Percentiles rank a stretch among this genome's conserved stretches.
Evolutionary conservation across 768 basidiomycete species (phyloP).

Genomic region (Rickenella mellea): DNA sequence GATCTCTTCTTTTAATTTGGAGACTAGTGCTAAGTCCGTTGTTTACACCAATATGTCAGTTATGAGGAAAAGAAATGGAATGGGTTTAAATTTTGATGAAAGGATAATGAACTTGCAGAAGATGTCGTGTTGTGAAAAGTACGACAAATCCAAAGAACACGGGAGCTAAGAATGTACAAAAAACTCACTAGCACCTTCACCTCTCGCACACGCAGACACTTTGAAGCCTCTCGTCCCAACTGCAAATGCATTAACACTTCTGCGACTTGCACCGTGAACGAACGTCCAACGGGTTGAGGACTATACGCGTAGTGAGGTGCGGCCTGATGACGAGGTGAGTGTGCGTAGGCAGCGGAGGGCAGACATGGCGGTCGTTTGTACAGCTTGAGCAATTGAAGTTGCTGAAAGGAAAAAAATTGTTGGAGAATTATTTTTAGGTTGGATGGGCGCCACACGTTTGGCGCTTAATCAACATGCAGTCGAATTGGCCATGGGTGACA

Average conservation of each 20-base stretch:
- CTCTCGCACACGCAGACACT: conserved; percentile 25
- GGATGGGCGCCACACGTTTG: too few relatives aligned
- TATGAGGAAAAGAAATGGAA: background rate
- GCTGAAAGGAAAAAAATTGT: conserved; percentile 1
- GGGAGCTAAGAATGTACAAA: too few relatives aligned
- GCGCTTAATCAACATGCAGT: too few relatives aligned
- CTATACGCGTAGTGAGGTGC: conserved; percentile 22
- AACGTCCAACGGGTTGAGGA: conserved; percentile 13
- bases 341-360: conserved; percentile 53
- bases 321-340: conserved; percentile 34
- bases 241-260: conserved; percentile 8
- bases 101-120: background rate
- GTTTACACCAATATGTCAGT: background rate
- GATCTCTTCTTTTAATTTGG: conserved; percentile 75
- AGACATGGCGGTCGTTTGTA: too few relatives aligned
- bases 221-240: conserved; percentile 31
- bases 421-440: too few relatives aligned
- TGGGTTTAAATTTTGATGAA: background rate
- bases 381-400: too few relatives aligned
- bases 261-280: background rate
- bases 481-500: too few relatives aligned
- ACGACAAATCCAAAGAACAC: background rate
- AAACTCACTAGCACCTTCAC: conserved; percentile 33
- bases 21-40: conserved; percentile 70
- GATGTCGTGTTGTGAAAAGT: background rate